A percentile compares a stretch with the other conserved stretches of the same genome.
Evolutionary conservation across 495 filamentous ascomycete species (phyloP).

Genomic region (Tuber aestivum): DNA sequence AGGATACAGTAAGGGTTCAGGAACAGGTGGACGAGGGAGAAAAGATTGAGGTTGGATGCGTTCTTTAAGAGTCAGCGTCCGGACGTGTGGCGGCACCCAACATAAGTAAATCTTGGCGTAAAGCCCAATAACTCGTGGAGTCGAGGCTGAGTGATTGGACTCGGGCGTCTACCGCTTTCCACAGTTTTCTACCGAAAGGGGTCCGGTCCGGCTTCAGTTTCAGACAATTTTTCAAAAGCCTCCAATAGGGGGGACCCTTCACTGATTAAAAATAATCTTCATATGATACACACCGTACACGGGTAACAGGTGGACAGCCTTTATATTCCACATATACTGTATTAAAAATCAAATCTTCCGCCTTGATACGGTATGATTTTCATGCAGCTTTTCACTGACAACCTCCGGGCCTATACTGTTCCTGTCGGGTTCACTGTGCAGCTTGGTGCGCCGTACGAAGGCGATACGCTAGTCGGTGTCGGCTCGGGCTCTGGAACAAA

Average conservation of each 20-base stretch:
- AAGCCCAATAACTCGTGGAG: constrained; percentile 11
- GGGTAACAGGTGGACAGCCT: constrained; percentile 7
- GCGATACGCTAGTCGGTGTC: constrained; percentile 11
- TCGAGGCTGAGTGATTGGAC: constrained; percentile 1
- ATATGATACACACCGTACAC: not conserved
- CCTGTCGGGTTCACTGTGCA: constrained; percentile 19
- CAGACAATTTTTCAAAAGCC: no score
- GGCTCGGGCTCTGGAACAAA: constrained; percentile 23
- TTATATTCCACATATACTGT: constrained; percentile 8
- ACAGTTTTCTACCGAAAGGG: constrained; percentile 22
- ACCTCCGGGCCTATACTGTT: constrained; percentile 5
- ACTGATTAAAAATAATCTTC: not conserved
- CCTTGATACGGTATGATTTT: not conserved
- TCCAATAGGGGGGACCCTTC: not conserved
- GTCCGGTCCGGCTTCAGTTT: constrained; percentile 9
- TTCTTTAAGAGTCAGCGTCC: constrained; percentile 28
- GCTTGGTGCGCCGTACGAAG: constrained; percentile 23
- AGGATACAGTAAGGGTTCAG: constrained; percentile 21
- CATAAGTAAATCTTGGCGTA: constrained; percentile 11
- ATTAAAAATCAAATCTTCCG: constrained; percentile 4
- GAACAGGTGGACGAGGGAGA: constrained; percentile 23
- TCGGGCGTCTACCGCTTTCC: constrained; percentile 16
- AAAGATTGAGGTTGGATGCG: constrained; percentile 13
- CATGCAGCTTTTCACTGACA: not conserved
- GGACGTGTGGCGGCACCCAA: constrained; percentile 13